phyloP scores from a whole-genome alignment of 176 grass and related monocot species.

The Phoenix roebelenii region DNA sequence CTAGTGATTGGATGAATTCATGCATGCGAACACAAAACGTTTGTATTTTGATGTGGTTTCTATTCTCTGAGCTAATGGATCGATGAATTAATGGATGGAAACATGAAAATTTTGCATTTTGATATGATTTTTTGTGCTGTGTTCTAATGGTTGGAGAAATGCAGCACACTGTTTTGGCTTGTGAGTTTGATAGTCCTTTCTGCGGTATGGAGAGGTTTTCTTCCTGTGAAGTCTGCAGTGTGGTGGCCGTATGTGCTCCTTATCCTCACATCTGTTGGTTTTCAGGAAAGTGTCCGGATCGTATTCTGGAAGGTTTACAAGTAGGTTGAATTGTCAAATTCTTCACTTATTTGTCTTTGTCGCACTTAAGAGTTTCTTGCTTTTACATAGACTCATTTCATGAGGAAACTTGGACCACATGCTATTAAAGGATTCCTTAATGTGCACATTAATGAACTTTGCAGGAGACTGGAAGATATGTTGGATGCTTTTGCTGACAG shows the following conservation, averaged over 20 bases:
- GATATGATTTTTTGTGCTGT: too few species aligned
- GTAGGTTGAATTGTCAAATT: conserved; percentile 29
- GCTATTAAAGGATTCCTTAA: not conserved
- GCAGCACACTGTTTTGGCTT: conserved; percentile 88
- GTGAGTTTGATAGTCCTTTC: conserved; percentile 85
- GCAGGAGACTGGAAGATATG: conserved; percentile 83
- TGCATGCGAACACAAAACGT: too few species aligned
- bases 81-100: too few species aligned
- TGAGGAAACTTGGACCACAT: not conserved
- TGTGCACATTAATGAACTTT: conserved; percentile 26
- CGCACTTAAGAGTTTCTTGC: too few species aligned
- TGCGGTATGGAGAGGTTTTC: conserved; percentile 72
- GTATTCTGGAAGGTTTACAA: conserved; percentile 96
- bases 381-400: too few species aligned
- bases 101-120: too few species aligned
- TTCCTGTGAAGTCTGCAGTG: conserved; percentile 55
- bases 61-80: too few species aligned
- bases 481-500: conserved; percentile 84
- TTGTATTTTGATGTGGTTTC: too few species aligned
- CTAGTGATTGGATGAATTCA: too few species aligned
- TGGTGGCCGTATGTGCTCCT: conserved; percentile 69
- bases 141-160: not conserved
- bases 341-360: too few species aligned
- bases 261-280: conserved; percentile 67
- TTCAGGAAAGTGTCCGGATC: conserved; percentile 69